Evolutionary conservation across 768 basidiomycete genomes (phyloP), one percentile per base, ranked within the genome.

Genomic region (Mycena metata): DNA sequence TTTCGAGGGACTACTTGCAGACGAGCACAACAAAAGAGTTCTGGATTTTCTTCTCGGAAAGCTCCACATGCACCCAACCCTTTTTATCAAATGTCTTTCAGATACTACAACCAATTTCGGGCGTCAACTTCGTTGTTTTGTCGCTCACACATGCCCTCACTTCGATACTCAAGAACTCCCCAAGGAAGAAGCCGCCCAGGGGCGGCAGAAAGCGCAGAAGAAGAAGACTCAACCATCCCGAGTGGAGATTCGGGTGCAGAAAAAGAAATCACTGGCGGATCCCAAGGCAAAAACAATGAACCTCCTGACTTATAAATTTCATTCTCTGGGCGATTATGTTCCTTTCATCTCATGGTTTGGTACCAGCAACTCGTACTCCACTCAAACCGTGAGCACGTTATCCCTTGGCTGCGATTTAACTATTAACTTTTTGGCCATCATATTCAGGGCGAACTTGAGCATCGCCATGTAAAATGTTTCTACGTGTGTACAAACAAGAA

Each of bases 111-210:
- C 2, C 0, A 39, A 54, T 1, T 73, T 83, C 9, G 79, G 82
- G 0, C 42, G 64, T 1, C 57, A 47, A 1, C 77, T 82, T 3
- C 78, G 81, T 0, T 47, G 60, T 0, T 84, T 85, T 64, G 62
- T 62, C 0, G 50, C 68, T 0, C n/a, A 55, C 3, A 78, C 74
- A 0, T 82, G 81, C 56, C 36, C 64, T 1, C 59, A 49, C 0
- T 81, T 73, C 52, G 24, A 75, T 1, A 83, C 81, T 0, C 17
- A 60, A 0, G 82, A 84, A 30, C 72, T 86, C 12, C 83, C 83
- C 0, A 58, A 58, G 1, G 85, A 88, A 57, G 71, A 64, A 2
- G 76, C 70, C 6, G 80, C 82, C 1, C 79, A 80, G 0, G 55
- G 67, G 0, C 69, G 76, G 5, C 66, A 72, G 5, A 50, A 69